A percentile compares a stretch with the other conserved stretches of the same genome.
These are phyloP conservation scores for Debaryomyces singareniensis DNA, from an alignment of 1,139 yeast genomes.

Conservation along the genomic window DNA sequence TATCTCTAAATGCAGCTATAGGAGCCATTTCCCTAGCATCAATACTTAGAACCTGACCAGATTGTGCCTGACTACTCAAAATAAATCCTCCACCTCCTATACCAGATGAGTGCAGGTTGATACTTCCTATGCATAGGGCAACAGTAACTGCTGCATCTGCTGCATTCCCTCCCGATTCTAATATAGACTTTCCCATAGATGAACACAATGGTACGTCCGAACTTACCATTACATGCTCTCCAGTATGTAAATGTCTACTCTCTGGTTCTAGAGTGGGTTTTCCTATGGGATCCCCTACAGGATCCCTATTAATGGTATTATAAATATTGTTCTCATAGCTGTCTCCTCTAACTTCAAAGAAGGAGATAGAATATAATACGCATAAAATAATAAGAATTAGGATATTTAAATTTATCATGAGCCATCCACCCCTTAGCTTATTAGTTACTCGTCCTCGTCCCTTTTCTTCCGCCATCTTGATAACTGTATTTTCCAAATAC, in stretches of 20 bases:
- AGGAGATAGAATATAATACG: neutral
- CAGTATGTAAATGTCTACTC: conserved; percentile 20
- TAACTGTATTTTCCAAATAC: too few species aligned
- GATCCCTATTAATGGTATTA: too few species aligned
- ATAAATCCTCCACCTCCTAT: conserved; percentile 91
- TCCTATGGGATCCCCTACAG: conserved; percentile 25
- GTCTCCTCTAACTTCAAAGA: too few species aligned
- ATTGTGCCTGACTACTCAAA: conserved; percentile 41
- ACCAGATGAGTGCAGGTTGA: conserved; percentile 81
- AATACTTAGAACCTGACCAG: conserved; percentile 47
- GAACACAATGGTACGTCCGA: conserved; percentile 73
- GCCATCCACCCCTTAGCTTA: too few species aligned
- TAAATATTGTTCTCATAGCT: too few species aligned
- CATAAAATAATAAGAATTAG: too few species aligned
- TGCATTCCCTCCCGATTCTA: conserved; percentile 64
- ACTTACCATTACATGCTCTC: conserved; percentile 60
- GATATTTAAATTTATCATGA: too few species aligned
- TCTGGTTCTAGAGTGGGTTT: conserved; percentile 31
- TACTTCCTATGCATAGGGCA: conserved; percentile 80
- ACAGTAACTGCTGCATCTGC: conserved; percentile 93
- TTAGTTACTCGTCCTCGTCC: too few species aligned
- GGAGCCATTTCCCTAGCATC: conserved; percentile 94
- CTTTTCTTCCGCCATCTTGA: too few species aligned
- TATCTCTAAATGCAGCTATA: conserved; percentile 46
- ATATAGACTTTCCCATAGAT: conserved; percentile 54